These are phyloP conservation scores for Whalleya microplaca DNA, from an alignment of 2,329 filamentous ascomycete species.

Conservation along the genomic window DNA sequence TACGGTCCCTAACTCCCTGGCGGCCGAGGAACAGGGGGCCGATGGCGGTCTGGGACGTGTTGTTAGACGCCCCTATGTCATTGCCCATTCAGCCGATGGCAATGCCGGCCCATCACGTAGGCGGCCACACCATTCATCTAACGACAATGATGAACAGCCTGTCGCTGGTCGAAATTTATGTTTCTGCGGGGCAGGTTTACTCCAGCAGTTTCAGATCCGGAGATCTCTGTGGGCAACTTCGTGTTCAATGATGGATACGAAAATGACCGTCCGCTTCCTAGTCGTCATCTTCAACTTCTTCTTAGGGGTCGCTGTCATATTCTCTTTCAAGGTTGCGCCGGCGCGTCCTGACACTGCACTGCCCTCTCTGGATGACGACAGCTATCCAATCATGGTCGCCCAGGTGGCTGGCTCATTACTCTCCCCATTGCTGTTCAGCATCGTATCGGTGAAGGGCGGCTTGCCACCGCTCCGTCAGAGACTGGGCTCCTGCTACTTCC, in stretches of 20 bases:
- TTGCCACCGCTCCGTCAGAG: slow-evolving; percentile 9
- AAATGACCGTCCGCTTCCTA: slow-evolving; percentile 5
- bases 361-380: slow-evolving; percentile 3
- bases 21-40: too few relatives aligned
- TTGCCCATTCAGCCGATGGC: too few relatives aligned
- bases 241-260: neutral
- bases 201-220: too few relatives aligned
- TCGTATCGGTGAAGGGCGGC: slow-evolving; percentile 7
- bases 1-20: too few relatives aligned
- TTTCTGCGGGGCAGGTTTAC: too few relatives aligned
- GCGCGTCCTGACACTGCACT: slow-evolving; percentile 2
- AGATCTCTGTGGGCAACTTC: neutral
- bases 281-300: slow-evolving; percentile 10
- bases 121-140: too few relatives aligned
- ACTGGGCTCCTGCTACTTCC: slow-evolving; percentile 8
- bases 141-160: too few relatives aligned
- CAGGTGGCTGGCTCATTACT: slow-evolving; percentile 13
- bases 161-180: too few relatives aligned
- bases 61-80: too few relatives aligned
- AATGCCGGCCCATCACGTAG: too few relatives aligned
- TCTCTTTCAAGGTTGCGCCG: slow-evolving; percentile 4
- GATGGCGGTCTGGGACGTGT: too few relatives aligned
- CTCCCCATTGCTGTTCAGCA: slow-evolving; percentile 10
- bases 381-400: slow-evolving; percentile 13
- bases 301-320: slow-evolving; percentile 2